Conservation (phyloP, 2,329 filamentous ascomycete species). For the Colletotrichum sp. region DNA sequence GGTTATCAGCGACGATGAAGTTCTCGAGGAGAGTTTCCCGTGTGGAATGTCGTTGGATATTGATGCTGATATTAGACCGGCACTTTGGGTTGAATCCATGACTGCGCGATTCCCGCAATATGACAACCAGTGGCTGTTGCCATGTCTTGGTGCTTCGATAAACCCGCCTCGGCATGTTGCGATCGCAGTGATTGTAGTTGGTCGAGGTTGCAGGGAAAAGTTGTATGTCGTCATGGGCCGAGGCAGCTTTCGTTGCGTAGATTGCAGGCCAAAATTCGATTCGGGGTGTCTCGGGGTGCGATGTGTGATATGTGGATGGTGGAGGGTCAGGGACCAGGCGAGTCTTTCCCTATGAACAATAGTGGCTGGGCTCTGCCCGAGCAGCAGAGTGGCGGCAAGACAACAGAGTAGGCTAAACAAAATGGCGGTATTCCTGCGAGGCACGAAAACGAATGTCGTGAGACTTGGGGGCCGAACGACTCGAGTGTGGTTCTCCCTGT, state of each 20-base stretch:
- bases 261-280: neutral
- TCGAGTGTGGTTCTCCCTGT: neutral
- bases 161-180: neutral
- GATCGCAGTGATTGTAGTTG: neutral
- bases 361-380: neutral
- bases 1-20: neutral
- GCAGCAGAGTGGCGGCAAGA: neutral
- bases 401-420: neutral
- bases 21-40: neutral
- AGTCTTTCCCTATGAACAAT: neutral
- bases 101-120: neutral
- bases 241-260: neutral
- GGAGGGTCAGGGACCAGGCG: neutral
- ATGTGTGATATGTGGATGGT: neutral
- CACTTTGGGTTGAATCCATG: neutral
- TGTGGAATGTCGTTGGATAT: neutral
- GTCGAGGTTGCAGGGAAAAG: neutral
- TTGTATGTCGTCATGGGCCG: neutral
- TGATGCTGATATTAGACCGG: neutral
- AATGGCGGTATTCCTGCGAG: neutral
- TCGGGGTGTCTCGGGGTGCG: neutral
- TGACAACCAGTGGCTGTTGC: neutral
- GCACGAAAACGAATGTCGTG: neutral
- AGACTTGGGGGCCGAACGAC: neutral
- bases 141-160: neutral